These are phyloP conservation scores for Magnusiomyces tetraspermus DNA, from an alignment of 1,139 yeast species.

Conservation along the genomic window DNA sequence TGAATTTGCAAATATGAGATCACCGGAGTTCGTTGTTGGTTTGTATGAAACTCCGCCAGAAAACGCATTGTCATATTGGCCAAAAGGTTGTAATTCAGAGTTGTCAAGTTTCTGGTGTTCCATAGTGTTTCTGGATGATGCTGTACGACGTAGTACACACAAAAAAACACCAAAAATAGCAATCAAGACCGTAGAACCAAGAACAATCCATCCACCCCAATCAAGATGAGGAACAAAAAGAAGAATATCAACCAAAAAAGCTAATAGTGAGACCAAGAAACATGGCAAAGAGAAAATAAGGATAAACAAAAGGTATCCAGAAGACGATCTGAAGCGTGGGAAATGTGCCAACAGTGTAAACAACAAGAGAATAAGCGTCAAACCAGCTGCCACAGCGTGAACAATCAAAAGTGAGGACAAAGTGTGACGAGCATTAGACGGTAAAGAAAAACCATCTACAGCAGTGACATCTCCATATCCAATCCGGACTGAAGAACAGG, in stretches of 20 bases:
- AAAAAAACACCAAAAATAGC: constrained; percentile 36
- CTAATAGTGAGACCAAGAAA: constrained; percentile 40
- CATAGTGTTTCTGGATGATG: constrained; percentile 40
- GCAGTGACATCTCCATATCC: constrained; percentile 39
- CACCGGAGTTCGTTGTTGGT: constrained; percentile 6
- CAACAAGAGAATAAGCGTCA: constrained; percentile 47
- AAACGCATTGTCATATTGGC: constrained; percentile 9
- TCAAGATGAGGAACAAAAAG: constrained; percentile 44
- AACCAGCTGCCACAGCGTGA: constrained; percentile 75
- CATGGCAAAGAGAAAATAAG: constrained; percentile 40
- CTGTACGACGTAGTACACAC: constrained; percentile 45
- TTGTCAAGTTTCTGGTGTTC: constrained; percentile 24
- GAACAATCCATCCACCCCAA: constrained; percentile 48
- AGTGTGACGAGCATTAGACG: constrained; percentile 49
- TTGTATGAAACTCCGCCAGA: constrained; percentile 7
- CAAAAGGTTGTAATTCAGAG: constrained; percentile 22
- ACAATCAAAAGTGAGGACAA: constrained; percentile 65
- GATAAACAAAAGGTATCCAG: constrained; percentile 33
- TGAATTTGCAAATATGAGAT: not conserved
- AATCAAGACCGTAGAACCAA: constrained; percentile 39
- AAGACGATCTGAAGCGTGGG: constrained; percentile 32
- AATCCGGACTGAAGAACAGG: constrained; percentile 44
- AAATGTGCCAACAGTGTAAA: constrained; percentile 35
- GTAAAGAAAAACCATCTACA: constrained; percentile 40
- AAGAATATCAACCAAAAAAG: constrained; percentile 47